A percentile compares a stretch with the other conserved stretches of the same genome.
Conservation (phyloP, 2,329 filamentous ascomycete species). For the Penicillium oxalicum region DNA sequence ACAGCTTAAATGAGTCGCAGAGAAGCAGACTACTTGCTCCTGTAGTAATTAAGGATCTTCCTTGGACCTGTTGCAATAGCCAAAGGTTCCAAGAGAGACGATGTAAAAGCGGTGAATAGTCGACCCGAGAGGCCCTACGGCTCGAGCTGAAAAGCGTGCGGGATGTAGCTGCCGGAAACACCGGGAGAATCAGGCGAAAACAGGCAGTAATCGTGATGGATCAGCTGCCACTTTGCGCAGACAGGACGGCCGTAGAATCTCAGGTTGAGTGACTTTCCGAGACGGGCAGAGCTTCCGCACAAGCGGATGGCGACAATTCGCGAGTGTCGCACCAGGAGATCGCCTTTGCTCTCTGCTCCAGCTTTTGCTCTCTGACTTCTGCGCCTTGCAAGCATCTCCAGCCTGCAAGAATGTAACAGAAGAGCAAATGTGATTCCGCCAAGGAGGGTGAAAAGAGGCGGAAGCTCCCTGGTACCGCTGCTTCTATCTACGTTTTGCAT, state of each 20-base stretch:
- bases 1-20: neutral
- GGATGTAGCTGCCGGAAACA: neutral
- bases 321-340: no score
- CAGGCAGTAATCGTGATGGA: neutral
- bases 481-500: constrained; percentile 35
- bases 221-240: neutral
- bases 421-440: neutral
- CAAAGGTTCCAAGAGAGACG: neutral
- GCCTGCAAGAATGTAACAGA: no score
- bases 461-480: constrained; percentile 14
- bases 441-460: constrained; percentile 10
- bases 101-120: neutral
- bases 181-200: neutral
- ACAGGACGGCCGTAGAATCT: no score
- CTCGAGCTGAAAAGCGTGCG: constrained; percentile 8
- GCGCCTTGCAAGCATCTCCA: no score
- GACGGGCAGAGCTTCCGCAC: no score
- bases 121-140: constrained; percentile 16
- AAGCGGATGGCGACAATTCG: no score
- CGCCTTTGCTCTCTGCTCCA: no score
- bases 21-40: neutral
- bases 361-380: no score
- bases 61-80: neutral
- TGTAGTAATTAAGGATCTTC: neutral
- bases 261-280: no score